Base-by-base conservation (phyloP, 202 grass and related monocot species). In the Bolboschoenoplectus hybrid region DNA sequence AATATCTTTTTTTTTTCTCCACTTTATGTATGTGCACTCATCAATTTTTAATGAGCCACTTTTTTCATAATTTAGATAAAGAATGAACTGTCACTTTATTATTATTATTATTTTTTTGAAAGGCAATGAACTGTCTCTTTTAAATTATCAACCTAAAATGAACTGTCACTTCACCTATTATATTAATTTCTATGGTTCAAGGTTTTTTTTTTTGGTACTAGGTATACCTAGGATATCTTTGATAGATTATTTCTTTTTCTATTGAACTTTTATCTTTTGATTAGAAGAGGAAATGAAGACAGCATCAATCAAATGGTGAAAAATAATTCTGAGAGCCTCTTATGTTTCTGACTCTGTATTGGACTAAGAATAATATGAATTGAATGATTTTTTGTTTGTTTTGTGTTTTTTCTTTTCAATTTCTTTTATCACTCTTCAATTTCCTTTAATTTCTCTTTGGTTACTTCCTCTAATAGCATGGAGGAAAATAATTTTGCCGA, bases 51-150 rank as follows among this genome's bases (percentile, higher is more conserved):
- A 75, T 35, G 10, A 16, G 49, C 49, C 32, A 4, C 20, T 55
- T 76, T 76, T 35, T 9, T 47, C 5, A 4, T 52, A 75, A 36
- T 52, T 72, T 14, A 36, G 0, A 36, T 36, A 34, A 55, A 76
- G 47, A 55, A 53, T 76, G 11, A 75, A 75, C 43, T 74, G 14
- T 75, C 72, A 53, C 10, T 73, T 10, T 47, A 12, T 38, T 66
- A 36, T 38, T 56, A 13, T 56, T 60, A 60, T 60, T 60, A n/a
- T 60, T 19, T 60, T 3, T 26, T 60, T 60, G 56, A 57, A 57
- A 57, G 13, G 4, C 3, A 57, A 69, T 69, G 39, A 70, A 45
- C 40, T 70, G 36, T 69, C 66, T 2, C 2, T 46, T 9, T 46
- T 57, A 57, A 57, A 36, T 36, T 66, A 4, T 44, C 13, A 66